Evolutionary conservation across 2,329 filamentous ascomycete genomes (phyloP).

Genomic region (Calonectria fujianensis): DNA sequence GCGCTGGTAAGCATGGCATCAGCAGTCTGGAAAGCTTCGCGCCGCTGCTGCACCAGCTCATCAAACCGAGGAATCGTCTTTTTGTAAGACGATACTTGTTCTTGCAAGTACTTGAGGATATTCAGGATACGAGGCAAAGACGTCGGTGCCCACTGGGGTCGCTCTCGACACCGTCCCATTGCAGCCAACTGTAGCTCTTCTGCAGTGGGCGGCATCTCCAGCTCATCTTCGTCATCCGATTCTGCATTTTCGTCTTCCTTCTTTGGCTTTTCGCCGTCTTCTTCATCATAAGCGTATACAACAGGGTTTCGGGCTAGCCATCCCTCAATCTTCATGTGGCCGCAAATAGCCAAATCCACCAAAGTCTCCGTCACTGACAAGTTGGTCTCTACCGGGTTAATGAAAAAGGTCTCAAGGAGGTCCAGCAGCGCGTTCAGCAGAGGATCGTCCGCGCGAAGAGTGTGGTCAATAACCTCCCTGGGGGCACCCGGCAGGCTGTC

Average conservation of each 20-base stretch:
- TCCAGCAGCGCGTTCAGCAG: slow-evolving; percentile 80
- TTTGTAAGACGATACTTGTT: slow-evolving; percentile 78
- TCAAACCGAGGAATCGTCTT: slow-evolving; percentile 82
- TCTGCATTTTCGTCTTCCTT: slow-evolving; percentile 43
- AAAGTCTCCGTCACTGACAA: slow-evolving; percentile 89
- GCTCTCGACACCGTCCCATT: slow-evolving; percentile 71
- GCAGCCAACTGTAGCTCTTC: slow-evolving; percentile 64
- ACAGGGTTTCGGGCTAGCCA: slow-evolving; percentile 88
- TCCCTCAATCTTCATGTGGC: slow-evolving; percentile 89
- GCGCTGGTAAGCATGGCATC: slow-evolving; percentile 67
- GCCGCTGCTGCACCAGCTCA: slow-evolving; percentile 79
- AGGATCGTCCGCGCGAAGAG: slow-evolving; percentile 77
- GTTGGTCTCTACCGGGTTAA: slow-evolving; percentile 94
- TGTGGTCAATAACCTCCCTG: slow-evolving; percentile 76
- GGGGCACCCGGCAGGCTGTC: slow-evolving; percentile 76
- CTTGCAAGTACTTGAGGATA: slow-evolving; percentile 75
- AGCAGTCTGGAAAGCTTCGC: slow-evolving; percentile 78
- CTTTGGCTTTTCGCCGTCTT: slow-evolving; percentile 55
- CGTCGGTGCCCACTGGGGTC: slow-evolving; percentile 71
- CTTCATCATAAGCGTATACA: slow-evolving; percentile 70
- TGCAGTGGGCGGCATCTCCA: slow-evolving; percentile 43
- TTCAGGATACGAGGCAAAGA: slow-evolving; percentile 73
- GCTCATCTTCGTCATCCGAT: slow-evolving; percentile 48
- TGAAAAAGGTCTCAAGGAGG: slow-evolving; percentile 86
- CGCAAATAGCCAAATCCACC: slow-evolving; percentile 88